phyloP scores from a whole-genome alignment of 2,329 filamentous ascomycete species.

The Fusarium goolgardi region DNA sequence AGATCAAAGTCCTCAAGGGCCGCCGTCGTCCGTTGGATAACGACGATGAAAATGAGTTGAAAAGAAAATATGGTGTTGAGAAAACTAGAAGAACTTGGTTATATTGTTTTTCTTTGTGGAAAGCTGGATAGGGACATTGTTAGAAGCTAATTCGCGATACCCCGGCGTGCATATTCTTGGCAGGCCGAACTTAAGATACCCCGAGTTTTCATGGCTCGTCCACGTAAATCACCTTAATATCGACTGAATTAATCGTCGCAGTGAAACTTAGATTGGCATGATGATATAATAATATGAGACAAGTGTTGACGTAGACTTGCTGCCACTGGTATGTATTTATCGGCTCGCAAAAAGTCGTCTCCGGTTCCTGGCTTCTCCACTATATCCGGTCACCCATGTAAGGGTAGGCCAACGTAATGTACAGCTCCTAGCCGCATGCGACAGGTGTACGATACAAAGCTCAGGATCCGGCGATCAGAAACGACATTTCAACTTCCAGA shows the following conservation, averaged over 20 bases:
- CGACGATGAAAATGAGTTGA: not conserved
- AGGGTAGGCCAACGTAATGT: slow-evolving; percentile 35
- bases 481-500: slow-evolving; percentile 14
- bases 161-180: slow-evolving; percentile 13
- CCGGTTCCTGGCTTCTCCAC: slow-evolving; percentile 41
- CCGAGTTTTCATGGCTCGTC: slow-evolving; percentile 5
- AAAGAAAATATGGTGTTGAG: not conserved
- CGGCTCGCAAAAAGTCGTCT: slow-evolving; percentile 49
- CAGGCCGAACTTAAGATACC: slow-evolving; percentile 15
- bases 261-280: not conserved
- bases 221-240: slow-evolving; percentile 4
- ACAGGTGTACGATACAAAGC: slow-evolving; percentile 47
- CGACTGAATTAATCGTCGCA: not conserved
- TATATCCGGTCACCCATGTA: slow-evolving; percentile 33
- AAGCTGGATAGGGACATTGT: not conserved
- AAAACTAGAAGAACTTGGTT: not conserved
- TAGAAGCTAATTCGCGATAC: slow-evolving; percentile 18
- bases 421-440: slow-evolving; percentile 47
- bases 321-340: slow-evolving; percentile 25
- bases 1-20: slow-evolving; percentile 44
- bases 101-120: not conserved
- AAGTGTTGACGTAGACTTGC: slow-evolving; percentile 16
- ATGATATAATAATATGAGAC: not conserved
- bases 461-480: slow-evolving; percentile 28
- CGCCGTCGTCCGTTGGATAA: slow-evolving; percentile 38